Evolutionary conservation across 1,139 yeast species (phyloP).

Genomic region (Arxiozyma slooffiae): DNA sequence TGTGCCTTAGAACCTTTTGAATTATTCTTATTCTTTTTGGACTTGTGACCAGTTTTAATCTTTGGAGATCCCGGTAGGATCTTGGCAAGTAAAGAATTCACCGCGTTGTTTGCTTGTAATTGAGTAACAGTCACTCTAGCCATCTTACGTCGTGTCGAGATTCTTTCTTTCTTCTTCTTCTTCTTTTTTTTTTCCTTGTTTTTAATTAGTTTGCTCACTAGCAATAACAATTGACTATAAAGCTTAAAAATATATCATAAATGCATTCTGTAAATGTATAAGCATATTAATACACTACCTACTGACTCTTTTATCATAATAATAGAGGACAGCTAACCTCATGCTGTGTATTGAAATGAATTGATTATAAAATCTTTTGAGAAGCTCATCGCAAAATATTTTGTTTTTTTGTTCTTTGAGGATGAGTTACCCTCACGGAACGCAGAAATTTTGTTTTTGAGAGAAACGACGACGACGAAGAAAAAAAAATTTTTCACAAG

Average conservation of each 20-base stretch:
- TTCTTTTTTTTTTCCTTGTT: background rate
- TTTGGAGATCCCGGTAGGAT: conserved; percentile 25
- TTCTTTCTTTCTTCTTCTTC: background rate
- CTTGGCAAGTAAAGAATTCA: conserved; percentile 18
- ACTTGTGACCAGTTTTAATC: conserved; percentile 8
- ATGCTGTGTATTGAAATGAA: too few relatives aligned
- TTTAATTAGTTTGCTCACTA: too few relatives aligned
- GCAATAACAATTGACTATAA: too few relatives aligned
- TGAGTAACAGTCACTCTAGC: conserved; percentile 7
- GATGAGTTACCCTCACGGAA: conserved; percentile 1
- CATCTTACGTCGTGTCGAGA: background rate
- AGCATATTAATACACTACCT: background rate
- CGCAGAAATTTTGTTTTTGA: background rate
- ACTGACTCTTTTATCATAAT: background rate
- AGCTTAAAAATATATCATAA: too few relatives aligned
- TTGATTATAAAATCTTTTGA: too few relatives aligned
- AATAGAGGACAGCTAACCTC: background rate
- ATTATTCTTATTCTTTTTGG: conserved; percentile 3
- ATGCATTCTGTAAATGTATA: too few relatives aligned
- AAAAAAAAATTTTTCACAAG: background rate
- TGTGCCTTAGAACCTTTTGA: conserved; percentile 32
- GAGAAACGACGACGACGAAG: background rate
- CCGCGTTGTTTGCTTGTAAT: conserved; percentile 24
- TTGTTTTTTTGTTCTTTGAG: too few relatives aligned
- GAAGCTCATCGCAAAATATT: background rate